Conservation (phyloP, 2,329 filamentous ascomycete genomes). For the Claviceps paspali region DNA sequence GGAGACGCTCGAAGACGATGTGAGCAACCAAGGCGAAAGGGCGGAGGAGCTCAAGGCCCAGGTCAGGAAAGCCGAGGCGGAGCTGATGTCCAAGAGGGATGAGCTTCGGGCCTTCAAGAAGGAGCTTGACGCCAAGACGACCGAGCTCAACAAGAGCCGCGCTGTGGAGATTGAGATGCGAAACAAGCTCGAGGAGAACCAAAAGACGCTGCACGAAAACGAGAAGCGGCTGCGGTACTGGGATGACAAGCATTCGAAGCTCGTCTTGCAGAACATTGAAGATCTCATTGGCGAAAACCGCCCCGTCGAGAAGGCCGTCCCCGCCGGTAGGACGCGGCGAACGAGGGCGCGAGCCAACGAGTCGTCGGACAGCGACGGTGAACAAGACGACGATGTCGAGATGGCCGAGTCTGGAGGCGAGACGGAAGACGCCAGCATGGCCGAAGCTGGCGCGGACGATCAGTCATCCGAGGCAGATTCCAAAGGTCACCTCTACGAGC, state of each 20-base stretch:
- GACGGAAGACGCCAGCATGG: slow-evolving; percentile 11
- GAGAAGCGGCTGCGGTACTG: slow-evolving; percentile 73
- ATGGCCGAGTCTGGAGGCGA: slow-evolving; percentile 19
- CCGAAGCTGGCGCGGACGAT: slow-evolving; percentile 10
- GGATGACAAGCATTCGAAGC: slow-evolving; percentile 77
- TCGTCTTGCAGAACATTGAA: slow-evolving; percentile 66
- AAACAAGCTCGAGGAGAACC: slow-evolving; percentile 92
- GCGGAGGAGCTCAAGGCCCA: slow-evolving; percentile 56
- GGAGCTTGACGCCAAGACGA: slow-evolving; percentile 72
- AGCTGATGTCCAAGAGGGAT: slow-evolving; percentile 62
- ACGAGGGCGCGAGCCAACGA: slow-evolving; percentile 10
- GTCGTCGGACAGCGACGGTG: slow-evolving; percentile 8
- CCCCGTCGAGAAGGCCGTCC: slow-evolving; percentile 11
- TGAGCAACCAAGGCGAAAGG: slow-evolving; percentile 59
- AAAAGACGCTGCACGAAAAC: slow-evolving; percentile 77
- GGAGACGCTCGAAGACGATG: slow-evolving; percentile 63
- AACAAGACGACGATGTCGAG: slow-evolving; percentile 19
- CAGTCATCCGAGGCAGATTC: slow-evolving; percentile 14
- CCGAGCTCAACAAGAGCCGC: slow-evolving; percentile 76
- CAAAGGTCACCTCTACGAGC: slow-evolving; percentile 31
- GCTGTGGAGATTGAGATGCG: slow-evolving; percentile 94
- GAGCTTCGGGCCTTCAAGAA: slow-evolving; percentile 67
- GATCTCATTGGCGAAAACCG: slow-evolving; percentile 37
- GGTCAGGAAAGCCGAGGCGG: slow-evolving; percentile 71
- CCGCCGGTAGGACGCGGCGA: slow-evolving; percentile 12